A percentile compares a stretch with the other conserved stretches of the same genome.
These are phyloP conservation scores for Diplocarpon rosae DNA, from an alignment of 2,329 filamentous ascomycete genomes.

Conservation along the genomic window DNA sequence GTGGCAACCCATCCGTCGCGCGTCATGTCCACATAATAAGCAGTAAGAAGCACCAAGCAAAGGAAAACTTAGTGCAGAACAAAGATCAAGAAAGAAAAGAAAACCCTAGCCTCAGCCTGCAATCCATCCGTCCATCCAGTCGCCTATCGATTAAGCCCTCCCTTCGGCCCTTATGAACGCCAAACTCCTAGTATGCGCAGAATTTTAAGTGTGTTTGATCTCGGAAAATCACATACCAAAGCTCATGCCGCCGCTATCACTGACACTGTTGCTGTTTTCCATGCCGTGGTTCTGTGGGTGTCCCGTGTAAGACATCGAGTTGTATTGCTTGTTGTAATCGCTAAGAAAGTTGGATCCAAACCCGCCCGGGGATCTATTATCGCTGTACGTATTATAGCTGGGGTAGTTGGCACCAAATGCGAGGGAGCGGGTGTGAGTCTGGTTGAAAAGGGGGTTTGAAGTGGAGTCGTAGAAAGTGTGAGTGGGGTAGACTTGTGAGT, in stretches of 20 bases:
- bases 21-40: not conserved
- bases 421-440: slow-evolving; percentile 16
- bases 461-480: slow-evolving; percentile 21
- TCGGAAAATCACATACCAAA: slow-evolving; percentile 2
- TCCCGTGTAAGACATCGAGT: slow-evolving; percentile 4
- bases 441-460: slow-evolving; percentile 23
- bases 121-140: not conserved
- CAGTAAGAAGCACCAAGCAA: not conserved
- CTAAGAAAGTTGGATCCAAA: slow-evolving; percentile 3
- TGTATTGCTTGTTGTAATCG: slow-evolving; percentile 13
- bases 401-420: slow-evolving; percentile 1
- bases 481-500: slow-evolving; percentile 20
- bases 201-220: not conserved
- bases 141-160: too few relatives aligned
- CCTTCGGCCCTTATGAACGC: not conserved
- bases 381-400: slow-evolving; percentile 8
- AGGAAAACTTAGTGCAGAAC: not conserved
- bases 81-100: not conserved
- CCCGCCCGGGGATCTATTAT: slow-evolving; percentile 6
- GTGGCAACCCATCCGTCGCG: not conserved
- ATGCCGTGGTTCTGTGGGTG: slow-evolving; percentile 7
- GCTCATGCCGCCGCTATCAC: not conserved
- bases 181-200: slow-evolving; percentile 5
- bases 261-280: not conserved
- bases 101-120: not conserved